A percentile compares a stretch with the other conserved stretches of the same genome.
Conservation (phyloP, 1,139 yeast genomes). For the Nakaseomyces bracarensis region DNA sequence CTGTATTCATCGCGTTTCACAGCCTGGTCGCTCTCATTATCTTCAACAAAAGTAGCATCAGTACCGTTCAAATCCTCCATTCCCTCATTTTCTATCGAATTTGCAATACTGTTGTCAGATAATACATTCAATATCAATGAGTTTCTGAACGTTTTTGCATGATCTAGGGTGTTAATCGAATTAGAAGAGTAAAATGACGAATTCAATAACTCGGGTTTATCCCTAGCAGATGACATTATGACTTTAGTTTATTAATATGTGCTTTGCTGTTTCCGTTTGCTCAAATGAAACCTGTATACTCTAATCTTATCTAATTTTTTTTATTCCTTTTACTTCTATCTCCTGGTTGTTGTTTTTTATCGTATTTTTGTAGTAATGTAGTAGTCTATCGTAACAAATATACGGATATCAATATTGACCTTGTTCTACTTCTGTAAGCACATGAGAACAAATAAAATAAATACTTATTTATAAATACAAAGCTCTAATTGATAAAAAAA, state of each 20-base stretch:
- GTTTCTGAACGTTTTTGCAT: constrained; percentile 42
- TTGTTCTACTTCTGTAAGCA: no score
- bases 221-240: background rate
- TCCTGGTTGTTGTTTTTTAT: no score
- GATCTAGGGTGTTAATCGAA: constrained; percentile 33
- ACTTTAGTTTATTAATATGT: background rate
- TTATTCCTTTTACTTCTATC: no score
- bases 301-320: no score
- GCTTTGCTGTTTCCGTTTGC: background rate
- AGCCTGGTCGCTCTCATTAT: constrained; percentile 4
- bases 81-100: background rate
- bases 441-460: no score
- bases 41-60: background rate
- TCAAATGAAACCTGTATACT: no score
- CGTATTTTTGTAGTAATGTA: no score
- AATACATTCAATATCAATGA: constrained; percentile 37
- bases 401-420: no score
- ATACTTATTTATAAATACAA: no score
- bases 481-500: background rate
- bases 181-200: constrained; percentile 30
- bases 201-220: constrained; percentile 11
- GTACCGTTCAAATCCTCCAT: background rate
- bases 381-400: no score
- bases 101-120: constrained; percentile 17
- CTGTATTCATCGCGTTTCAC: constrained; percentile 4